These are phyloP conservation scores for Radiomyces spectabilis DNA, from an alignment of 192 early-diverging fungal genomes.

Conservation along the genomic window DNA sequence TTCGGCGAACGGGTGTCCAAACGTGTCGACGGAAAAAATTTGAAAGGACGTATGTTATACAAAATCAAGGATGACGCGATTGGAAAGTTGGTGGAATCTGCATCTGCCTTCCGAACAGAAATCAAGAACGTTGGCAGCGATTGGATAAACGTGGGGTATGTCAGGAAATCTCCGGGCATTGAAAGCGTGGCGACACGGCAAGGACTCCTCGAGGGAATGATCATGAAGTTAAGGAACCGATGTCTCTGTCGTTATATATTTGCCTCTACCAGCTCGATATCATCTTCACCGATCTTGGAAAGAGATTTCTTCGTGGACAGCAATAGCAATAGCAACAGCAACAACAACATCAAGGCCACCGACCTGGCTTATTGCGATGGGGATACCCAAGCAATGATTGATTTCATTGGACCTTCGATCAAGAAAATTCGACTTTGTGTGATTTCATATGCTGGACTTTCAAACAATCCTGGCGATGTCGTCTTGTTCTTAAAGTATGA, in stretches of 20 bases:
- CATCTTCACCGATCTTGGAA: conserved; percentile 8
- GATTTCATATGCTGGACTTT: conserved; percentile 12
- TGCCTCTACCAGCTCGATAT: conserved; percentile 5
- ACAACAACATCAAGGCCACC: conserved; percentile 1
- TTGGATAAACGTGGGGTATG: conserved; percentile 8
- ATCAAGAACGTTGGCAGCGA: conserved; percentile 4
- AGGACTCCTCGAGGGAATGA: not conserved
- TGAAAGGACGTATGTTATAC: conserved; percentile 9
- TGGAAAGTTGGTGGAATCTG: conserved; percentile 8
- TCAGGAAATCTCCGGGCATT: conserved; percentile 9
- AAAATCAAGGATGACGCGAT: conserved; percentile 3
- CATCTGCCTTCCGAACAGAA: conserved; percentile 9
- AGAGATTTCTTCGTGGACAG: not conserved
- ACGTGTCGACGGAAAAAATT: conserved; percentile 3
- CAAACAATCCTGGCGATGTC: conserved; percentile 2
- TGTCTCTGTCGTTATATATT: conserved; percentile 5
- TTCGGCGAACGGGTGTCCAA: conserved; percentile 8
- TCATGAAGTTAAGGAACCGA: conserved; percentile 5
- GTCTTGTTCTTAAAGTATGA: conserved; percentile 9
- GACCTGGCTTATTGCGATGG: not conserved
- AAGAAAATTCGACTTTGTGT: conserved; percentile 12
- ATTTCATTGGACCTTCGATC: conserved; percentile 7
- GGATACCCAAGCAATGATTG: not conserved
- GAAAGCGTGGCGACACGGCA: conserved; percentile 4
- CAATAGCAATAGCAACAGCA: conserved; percentile 4